Evolutionary conservation across 345 rosid species (phyloP), one percentile per base, ranked within the genome.

Genomic region (Cardamine chenopodiifolia): DNA sequence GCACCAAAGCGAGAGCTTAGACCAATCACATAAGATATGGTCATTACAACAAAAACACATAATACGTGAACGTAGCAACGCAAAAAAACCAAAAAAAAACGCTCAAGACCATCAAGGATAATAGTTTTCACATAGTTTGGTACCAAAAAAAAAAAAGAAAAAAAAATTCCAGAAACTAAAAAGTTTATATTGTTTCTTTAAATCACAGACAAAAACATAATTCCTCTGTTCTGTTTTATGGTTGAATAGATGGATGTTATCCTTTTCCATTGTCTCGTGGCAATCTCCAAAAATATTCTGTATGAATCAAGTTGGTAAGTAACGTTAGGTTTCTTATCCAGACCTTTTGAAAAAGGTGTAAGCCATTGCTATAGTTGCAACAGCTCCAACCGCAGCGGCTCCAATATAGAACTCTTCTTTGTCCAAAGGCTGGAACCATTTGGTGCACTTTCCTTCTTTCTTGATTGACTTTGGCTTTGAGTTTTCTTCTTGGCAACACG

Each of bases 401-500:
- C 86, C 94, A 2, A 88, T 78, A 34, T 85, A 84, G 18, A 89
- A 61, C 34, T 91, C 89, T 65, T 82, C 79, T 75, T 79, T 88
- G 57, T 87, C 96, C 70, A 84, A 70, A 73, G 88, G 82, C 52
- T 80, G 75, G 4, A 81, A 71, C 89, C 86, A 88, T 79, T 62
- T 49, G 67, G 80, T 54, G 56, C 80, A 44, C 25, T 26, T 29
- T 60, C 65, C 82, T 71, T 72, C 70, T 79, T 82, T 81, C 74
- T 76, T 76, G 35, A 17, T 62, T 67, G 25, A 76, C 66, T 79
- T 82, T 18, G 80, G 55, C 59, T 73, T 79, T 13, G 78, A 45
- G 50, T 57, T 81, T 69, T 71, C 84, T 42, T 82, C 89, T 81
- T 55, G 83, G 87, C 97, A 94, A 75, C 98, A 91, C n/a, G 91